Evolutionary conservation across 768 basidiomycete species (phyloP).

Genomic region (Crepidotus variabilis): DNA sequence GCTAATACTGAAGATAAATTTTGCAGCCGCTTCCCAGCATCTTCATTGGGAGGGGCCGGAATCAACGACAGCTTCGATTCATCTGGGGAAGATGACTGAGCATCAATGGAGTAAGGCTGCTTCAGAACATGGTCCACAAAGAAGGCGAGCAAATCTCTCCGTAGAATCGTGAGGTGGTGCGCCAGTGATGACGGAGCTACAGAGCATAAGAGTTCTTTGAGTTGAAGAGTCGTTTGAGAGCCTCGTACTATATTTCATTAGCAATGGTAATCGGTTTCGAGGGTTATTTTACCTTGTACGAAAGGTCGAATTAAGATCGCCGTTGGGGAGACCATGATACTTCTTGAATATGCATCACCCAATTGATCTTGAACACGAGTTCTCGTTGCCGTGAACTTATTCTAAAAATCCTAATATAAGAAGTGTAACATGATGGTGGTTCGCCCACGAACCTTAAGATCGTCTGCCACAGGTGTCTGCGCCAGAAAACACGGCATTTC

Average conservation of each 20-base stretch:
- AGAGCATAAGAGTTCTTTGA: constrained; percentile 56
- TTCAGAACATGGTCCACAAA: constrained; percentile 58
- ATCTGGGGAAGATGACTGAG: constrained; percentile 29
- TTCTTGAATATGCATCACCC: constrained; percentile 60
- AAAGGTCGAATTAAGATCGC: constrained; percentile 47
- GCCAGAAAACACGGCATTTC: constrained; percentile 47
- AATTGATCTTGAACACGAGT: constrained; percentile 71
- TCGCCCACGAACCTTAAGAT: constrained; percentile 51
- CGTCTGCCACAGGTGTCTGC: constrained; percentile 46
- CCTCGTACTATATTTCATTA: constrained; percentile 46
- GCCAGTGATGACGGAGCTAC: constrained; percentile 52
- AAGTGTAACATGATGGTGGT: constrained; percentile 1
- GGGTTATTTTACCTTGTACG: constrained; percentile 36
- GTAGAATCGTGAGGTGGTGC: constrained; percentile 53
- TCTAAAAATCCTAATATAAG: constrained; percentile 32
- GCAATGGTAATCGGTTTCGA: not conserved
- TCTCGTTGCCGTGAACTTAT: constrained; percentile 47
- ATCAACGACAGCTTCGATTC: constrained; percentile 48
- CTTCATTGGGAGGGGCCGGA: constrained; percentile 37
- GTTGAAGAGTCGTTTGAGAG: constrained; percentile 44
- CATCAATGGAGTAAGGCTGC: constrained; percentile 43
- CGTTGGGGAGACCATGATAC: constrained; percentile 47
- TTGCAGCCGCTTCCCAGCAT: constrained; percentile 39
- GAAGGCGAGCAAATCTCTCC: constrained; percentile 58
- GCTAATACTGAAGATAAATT: constrained; percentile 54